phyloP scores from a whole-genome alignment of 2,329 filamentous ascomycete genomes.

The Phaeoacremonium minimum region DNA sequence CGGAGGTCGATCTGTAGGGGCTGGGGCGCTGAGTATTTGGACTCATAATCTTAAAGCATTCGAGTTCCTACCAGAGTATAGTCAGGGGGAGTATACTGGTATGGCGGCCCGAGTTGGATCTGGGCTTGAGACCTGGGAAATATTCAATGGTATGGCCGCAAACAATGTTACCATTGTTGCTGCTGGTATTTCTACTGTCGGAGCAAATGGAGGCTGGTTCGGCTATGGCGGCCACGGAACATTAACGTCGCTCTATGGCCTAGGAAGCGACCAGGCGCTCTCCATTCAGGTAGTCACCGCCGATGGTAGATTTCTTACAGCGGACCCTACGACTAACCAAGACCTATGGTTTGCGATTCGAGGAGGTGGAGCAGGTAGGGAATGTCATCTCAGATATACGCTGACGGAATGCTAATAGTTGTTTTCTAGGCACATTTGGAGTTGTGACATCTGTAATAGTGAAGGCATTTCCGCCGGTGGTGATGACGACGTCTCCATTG shows the following conservation, averaged over 20 bases:
- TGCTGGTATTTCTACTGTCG: slow-evolving; percentile 37
- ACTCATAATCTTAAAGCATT: slow-evolving; percentile 42
- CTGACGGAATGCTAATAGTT: no score
- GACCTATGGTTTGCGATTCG: slow-evolving; percentile 55
- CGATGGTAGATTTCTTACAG: slow-evolving; percentile 37
- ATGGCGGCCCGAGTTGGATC: slow-evolving; percentile 30
- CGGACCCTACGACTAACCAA: slow-evolving; percentile 36
- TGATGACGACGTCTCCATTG: neutral
- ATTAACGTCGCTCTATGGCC: slow-evolving; percentile 38
- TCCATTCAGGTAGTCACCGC: slow-evolving; percentile 41
- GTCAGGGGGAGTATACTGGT: slow-evolving; percentile 19
- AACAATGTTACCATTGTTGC: slow-evolving; percentile 23
- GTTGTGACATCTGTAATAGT: slow-evolving; percentile 2
- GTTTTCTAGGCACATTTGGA: slow-evolving; percentile 3
- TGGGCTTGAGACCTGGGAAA: slow-evolving; percentile 27
- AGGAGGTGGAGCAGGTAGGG: slow-evolving; percentile 39
- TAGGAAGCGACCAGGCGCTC: slow-evolving; percentile 47
- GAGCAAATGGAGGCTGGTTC: slow-evolving; percentile 43
- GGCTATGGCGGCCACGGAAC: slow-evolving; percentile 47
- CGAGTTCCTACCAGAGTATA: slow-evolving; percentile 1
- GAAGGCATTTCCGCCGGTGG: slow-evolving; percentile 1
- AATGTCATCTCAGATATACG: no score
- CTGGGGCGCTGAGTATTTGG: slow-evolving; percentile 49
- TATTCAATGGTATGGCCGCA: slow-evolving; percentile 19
- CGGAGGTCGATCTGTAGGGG: slow-evolving; percentile 54